Conservation (phyloP, 2,329 filamentous ascomycete species). For the Fragosphaeria purpurea region DNA sequence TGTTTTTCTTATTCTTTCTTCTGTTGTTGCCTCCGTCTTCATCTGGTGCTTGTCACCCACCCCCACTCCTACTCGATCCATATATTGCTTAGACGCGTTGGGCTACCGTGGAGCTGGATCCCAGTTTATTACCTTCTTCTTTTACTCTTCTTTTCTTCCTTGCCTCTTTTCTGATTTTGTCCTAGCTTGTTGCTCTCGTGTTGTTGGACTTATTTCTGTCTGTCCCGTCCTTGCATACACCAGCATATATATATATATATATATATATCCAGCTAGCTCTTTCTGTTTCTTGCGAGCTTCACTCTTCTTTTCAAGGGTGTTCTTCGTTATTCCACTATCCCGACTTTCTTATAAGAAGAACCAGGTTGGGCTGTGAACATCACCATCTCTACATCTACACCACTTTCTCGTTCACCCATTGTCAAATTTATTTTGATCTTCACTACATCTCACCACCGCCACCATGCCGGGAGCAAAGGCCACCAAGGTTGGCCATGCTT, state of each 20-base stretch:
- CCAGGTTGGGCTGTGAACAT: too few species aligned
- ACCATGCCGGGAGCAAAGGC: constrained; percentile 14
- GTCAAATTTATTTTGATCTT: too few species aligned
- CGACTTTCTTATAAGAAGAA: too few species aligned
- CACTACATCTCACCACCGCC: background rate
- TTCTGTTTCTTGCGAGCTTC: constrained; percentile 1
- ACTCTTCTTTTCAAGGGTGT: background rate
- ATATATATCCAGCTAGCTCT: constrained; percentile 5
- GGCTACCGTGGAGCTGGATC: constrained; percentile 12
- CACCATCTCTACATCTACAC: too few species aligned
- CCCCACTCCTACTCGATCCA: background rate
- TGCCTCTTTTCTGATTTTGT: background rate
- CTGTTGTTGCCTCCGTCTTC: background rate
- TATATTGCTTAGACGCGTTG: background rate
- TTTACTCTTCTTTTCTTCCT: background rate
- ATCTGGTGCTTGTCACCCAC: background rate
- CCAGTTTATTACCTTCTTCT: background rate
- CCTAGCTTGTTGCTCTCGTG: background rate
- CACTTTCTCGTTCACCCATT: too few species aligned
- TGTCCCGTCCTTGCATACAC: background rate
- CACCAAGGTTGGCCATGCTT: constrained; percentile 55
- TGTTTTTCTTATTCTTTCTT: background rate
- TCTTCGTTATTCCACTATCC: too few species aligned
- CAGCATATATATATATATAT: background rate
- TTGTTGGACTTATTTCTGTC: background rate